Percentiles rank a stretch among this genome's conserved stretches.
These are phyloP conservation scores for Xylaria venustula DNA, from an alignment of 495 filamentous ascomycete species.

Conservation along the genomic window DNA sequence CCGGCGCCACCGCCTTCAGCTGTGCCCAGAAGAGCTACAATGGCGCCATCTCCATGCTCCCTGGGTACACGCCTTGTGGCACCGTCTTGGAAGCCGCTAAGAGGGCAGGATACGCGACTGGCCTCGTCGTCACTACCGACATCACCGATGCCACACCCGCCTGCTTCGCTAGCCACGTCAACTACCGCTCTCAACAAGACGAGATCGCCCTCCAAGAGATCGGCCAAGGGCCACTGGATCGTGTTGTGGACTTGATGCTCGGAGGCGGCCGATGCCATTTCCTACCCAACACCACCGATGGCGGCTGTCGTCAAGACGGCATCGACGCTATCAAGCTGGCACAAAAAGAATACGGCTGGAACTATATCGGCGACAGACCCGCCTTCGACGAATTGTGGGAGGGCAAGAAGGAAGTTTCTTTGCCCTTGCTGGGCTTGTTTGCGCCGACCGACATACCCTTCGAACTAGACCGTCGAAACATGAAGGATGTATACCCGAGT, in stretches of 20 bases:
- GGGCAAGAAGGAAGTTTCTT: slow-evolving; percentile 63
- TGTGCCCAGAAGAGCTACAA: slow-evolving; percentile 94
- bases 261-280: slow-evolving; percentile 95
- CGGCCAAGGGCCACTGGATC: slow-evolving; percentile 76
- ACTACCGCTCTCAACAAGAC: slow-evolving; percentile 76
- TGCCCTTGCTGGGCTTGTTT: slow-evolving; percentile 86
- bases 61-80: slow-evolving; percentile 82
- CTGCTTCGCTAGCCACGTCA: slow-evolving; percentile 89
- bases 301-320: slow-evolving; percentile 74
- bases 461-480: slow-evolving; percentile 80
- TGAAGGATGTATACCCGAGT: slow-evolving; percentile 80
- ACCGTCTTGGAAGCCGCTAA: slow-evolving; percentile 95
- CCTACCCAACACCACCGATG: slow-evolving; percentile 70
- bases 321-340: slow-evolving; percentile 68
- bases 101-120: slow-evolving; percentile 85
- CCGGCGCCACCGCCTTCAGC: slow-evolving; percentile 93
- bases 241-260: slow-evolving; percentile 85
- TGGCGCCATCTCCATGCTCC: slow-evolving; percentile 86
- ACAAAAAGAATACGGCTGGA: slow-evolving; percentile 70
- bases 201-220: slow-evolving; percentile 88
- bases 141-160: slow-evolving; percentile 98
- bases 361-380: slow-evolving; percentile 66
- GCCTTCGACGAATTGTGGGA: slow-evolving; percentile 75
- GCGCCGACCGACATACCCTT: slow-evolving; percentile 82
- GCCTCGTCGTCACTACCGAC: slow-evolving; percentile 90